Evolutionary conservation across 768 basidiomycete genomes (phyloP).

Genomic region (Serendipita sp.): DNA sequence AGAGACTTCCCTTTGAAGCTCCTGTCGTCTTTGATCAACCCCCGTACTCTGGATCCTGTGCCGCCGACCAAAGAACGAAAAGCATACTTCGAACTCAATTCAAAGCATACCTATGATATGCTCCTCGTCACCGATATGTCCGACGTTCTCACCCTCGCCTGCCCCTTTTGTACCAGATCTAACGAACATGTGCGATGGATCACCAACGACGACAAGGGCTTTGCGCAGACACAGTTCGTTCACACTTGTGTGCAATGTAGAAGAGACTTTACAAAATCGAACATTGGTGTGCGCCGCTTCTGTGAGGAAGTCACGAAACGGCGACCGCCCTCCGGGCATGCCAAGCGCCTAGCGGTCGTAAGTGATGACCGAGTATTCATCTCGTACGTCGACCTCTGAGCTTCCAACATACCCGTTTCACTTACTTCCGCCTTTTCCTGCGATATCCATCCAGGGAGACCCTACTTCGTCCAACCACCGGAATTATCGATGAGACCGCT

Average conservation of each 20-base stretch:
- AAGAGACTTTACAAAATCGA: background rate
- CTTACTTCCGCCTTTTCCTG: too few relatives aligned
- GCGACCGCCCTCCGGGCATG: too few relatives aligned
- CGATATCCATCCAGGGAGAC: too few relatives aligned
- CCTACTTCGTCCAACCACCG: background rate
- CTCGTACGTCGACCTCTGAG: too few relatives aligned
- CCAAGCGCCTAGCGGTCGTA: background rate
- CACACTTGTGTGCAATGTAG: background rate
- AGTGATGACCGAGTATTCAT: background rate
- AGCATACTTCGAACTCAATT: background rate
- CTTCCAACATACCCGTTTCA: too few relatives aligned
- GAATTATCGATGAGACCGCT: background rate
- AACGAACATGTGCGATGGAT: background rate
- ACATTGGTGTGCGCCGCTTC: background rate
- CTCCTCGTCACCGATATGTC: background rate
- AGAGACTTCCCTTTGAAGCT: background rate
- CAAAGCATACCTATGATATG: background rate
- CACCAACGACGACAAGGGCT: background rate
- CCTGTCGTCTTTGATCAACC: background rate
- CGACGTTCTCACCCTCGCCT: background rate
- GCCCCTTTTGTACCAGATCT: background rate
- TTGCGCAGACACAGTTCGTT: background rate
- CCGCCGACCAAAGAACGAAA: background rate
- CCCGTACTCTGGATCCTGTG: background rate
- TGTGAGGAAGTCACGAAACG: background rate